Conservation (phyloP, 1,284 basidiomycete genomes). For the Lentinus polychrous region DNA sequence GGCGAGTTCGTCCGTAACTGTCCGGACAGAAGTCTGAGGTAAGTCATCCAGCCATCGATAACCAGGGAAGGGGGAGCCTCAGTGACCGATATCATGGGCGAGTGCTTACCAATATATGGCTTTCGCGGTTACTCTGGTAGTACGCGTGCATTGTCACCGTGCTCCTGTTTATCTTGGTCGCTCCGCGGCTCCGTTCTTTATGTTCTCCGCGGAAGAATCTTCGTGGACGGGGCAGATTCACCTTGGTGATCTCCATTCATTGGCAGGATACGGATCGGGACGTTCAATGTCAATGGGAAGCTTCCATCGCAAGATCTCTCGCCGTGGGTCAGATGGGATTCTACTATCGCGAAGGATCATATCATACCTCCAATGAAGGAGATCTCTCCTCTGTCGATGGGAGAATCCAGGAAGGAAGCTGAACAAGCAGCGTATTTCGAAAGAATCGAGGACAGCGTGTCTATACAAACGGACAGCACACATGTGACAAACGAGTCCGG, state of each 20-base stretch:
- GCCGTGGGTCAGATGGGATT: constrained; percentile 35
- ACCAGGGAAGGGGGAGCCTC: too few relatives aligned
- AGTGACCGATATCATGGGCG: too few relatives aligned
- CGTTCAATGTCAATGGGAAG: constrained; percentile 77
- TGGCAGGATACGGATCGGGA: constrained; percentile 56
- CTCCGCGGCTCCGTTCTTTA: background rate
- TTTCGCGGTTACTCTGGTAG: too few relatives aligned
- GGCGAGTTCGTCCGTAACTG: background rate
- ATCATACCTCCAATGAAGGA: constrained; percentile 32
- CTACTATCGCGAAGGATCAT: constrained; percentile 11
- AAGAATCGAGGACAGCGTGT: too few relatives aligned
- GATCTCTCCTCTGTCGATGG: constrained; percentile 29
- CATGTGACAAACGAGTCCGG: background rate
- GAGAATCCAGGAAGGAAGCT: constrained; percentile 7
- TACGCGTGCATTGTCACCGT: background rate
- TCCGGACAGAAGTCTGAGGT: background rate
- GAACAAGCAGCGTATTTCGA: background rate
- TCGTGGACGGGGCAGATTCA: constrained; percentile 15
- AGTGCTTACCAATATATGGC: too few relatives aligned
- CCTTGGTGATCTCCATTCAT: constrained; percentile 12
- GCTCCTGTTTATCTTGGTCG: background rate
- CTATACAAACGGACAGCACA: background rate
- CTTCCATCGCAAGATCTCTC: constrained; percentile 61
- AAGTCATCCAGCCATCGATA: background rate
- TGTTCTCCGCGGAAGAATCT: constrained; percentile 1